Conservation (phyloP, 2,329 filamentous ascomycete genomes). For the Fusarium sp. region DNA sequence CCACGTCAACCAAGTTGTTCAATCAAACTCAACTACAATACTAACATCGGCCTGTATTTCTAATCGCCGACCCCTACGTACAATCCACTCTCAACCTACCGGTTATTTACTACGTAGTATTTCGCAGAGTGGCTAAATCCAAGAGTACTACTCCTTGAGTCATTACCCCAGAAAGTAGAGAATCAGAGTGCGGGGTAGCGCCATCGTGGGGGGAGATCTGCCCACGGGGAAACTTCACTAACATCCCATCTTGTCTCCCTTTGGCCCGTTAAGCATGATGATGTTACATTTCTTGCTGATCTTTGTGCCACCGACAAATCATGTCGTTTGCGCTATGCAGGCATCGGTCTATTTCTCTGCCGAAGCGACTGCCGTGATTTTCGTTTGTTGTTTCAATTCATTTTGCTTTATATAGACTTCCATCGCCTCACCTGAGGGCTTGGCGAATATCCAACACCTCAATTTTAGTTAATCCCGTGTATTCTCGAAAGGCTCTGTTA, state of each 20-base stretch:
- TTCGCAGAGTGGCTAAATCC: neutral
- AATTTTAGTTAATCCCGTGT: neutral
- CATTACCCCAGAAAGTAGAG: constrained; percentile 10
- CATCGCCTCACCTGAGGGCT: neutral
- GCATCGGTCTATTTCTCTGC: constrained; percentile 7
- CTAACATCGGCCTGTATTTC: neutral
- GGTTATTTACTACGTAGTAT: neutral
- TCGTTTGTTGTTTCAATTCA: neutral
- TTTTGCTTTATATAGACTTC: neutral
- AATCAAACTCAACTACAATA: no score
- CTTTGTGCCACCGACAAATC: neutral
- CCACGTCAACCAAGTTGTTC: no score
- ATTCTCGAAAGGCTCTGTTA: no score
- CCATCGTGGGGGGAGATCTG: constrained; percentile 16
- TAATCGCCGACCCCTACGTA: neutral
- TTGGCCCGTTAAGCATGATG: neutral
- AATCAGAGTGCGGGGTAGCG: constrained; percentile 9
- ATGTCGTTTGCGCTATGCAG: neutral
- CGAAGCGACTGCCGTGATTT: constrained; percentile 1
- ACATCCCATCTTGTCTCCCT: neutral
- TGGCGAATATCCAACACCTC: neutral
- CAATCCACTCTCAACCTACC: neutral
- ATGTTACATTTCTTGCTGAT: constrained; percentile 11
- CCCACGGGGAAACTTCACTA: neutral
- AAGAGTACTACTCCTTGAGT: neutral